Conservation (phyloP, 1,284 basidiomycete species). For the Wolfiporia cocos region DNA sequence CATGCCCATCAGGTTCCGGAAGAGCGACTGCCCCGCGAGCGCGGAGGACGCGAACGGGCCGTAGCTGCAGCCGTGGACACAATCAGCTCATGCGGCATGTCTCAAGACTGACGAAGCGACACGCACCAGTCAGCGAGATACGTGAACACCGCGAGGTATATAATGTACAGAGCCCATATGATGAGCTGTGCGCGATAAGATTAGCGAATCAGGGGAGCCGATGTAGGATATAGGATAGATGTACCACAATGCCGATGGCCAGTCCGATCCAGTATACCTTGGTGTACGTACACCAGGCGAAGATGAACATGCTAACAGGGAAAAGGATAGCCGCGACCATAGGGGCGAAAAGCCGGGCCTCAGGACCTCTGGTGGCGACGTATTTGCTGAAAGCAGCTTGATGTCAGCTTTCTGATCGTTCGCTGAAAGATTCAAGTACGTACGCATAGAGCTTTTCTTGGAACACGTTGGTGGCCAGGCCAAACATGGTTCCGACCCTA, state of each 20-base stretch:
- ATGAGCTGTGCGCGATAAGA: conserved; percentile 21
- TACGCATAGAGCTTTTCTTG: conserved; percentile 3
- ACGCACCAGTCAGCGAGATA: conserved; percentile 68
- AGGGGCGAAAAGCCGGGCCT: conserved; percentile 68
- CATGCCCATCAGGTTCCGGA: conserved; percentile 52
- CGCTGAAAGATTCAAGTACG: neutral
- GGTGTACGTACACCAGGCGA: conserved; percentile 53
- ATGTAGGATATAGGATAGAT: conserved; percentile 9
- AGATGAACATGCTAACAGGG: conserved; percentile 62
- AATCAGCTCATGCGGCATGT: neutral
- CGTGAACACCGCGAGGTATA: conserved; percentile 62
- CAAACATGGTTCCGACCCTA: conserved; percentile 3
- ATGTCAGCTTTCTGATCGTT: neutral
- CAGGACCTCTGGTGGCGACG: conserved; percentile 51
- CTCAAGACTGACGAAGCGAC: neutral
- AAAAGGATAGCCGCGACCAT: conserved; percentile 60
- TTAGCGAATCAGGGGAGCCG: conserved; percentile 1
- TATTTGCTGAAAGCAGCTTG: conserved; percentile 36
- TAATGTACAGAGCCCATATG: conserved; percentile 49
- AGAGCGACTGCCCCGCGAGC: conserved; percentile 71
- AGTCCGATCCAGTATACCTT: conserved; percentile 52
- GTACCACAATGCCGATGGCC: conserved; percentile 46
- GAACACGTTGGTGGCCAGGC: conserved; percentile 2
- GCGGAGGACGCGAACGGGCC: conserved; percentile 74
- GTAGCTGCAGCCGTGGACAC: conserved; percentile 37